These are phyloP conservation scores for Fusarium luffae DNA, from an alignment of 2,329 filamentous ascomycete genomes.

Conservation along the genomic window DNA sequence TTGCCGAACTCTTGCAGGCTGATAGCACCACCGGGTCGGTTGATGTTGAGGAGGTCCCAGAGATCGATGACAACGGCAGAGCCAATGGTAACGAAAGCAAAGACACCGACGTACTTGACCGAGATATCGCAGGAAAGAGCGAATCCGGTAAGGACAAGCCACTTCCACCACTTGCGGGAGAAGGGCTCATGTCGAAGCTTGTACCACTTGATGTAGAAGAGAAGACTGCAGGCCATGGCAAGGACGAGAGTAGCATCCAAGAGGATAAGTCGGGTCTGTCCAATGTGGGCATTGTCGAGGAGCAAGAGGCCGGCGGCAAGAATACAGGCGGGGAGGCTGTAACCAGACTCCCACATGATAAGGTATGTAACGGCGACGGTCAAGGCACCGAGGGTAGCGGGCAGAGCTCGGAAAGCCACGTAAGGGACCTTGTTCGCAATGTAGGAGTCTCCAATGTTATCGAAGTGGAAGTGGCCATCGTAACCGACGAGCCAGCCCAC, in stretches of 20 bases:
- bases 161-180: conserved; percentile 99
- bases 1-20: conserved; percentile 82
- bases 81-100: conserved; percentile 97
- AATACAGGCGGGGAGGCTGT: conserved; percentile 91
- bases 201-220: conserved; percentile 97
- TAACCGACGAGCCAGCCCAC: conserved; percentile 98
- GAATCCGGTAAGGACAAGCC: conserved; percentile 94
- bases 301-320: conserved; percentile 87
- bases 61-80: conserved; percentile 93
- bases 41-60: conserved; percentile 93
- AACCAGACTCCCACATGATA: conserved; percentile 99
- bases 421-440: conserved; percentile 97
- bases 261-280: conserved; percentile 93
- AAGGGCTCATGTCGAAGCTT: conserved; percentile 92
- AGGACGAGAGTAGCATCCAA: conserved; percentile 94
- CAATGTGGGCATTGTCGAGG: conserved; percentile 97
- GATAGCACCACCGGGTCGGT: conserved; percentile 83
- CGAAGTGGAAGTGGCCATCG: conserved; percentile 96
- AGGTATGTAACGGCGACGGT: conserved; percentile 94
- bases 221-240: conserved; percentile 93
- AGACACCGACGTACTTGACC: conserved; percentile 96
- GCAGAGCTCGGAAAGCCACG: conserved; percentile 93
- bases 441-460: conserved; percentile 99
- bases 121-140: conserved; percentile 97
- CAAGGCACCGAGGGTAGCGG: conserved; percentile 88